Conservation (phyloP, 805 yeast species). For the Myxozyma vanderwaltii region DNA sequence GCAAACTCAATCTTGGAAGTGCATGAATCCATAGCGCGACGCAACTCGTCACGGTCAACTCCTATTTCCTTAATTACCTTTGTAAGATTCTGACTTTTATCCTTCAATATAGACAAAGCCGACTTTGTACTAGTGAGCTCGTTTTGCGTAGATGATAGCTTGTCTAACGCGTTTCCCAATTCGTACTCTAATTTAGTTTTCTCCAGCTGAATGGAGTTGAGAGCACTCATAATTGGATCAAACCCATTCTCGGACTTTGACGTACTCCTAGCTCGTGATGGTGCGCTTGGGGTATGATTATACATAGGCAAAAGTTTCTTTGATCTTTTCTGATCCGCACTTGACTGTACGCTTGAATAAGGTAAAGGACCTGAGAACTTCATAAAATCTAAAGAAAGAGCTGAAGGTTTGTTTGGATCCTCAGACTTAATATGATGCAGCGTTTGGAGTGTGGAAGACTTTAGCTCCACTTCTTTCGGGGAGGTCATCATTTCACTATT, state of each 20-base stretch:
- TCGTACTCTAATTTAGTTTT: slow-evolving; percentile 17
- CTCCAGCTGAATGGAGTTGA: slow-evolving; percentile 22
- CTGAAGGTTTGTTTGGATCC: not conserved
- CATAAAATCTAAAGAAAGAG: not conserved
- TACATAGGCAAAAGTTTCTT: not conserved
- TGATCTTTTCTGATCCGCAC: not conserved
- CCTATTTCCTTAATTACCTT: slow-evolving; percentile 6
- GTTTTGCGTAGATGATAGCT: slow-evolving; percentile 1
- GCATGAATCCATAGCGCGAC: slow-evolving; percentile 24
- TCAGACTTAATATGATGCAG: not conserved
- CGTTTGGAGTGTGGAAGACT: not conserved
- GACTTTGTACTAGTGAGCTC: slow-evolving; percentile 13
- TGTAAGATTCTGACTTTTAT: not conserved
- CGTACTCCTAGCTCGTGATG: not conserved
- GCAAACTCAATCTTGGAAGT: slow-evolving; percentile 12
- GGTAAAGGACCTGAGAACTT: not conserved
- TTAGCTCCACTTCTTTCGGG: not conserved
- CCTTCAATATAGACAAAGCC: not conserved
- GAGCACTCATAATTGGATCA: slow-evolving; percentile 22
- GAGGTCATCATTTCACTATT: not conserved
- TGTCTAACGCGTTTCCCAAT: not conserved
- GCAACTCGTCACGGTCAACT: slow-evolving; percentile 8
- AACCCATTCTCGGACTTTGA: slow-evolving; percentile 1
- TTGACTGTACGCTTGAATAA: not conserved
- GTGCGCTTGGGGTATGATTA: not conserved